Conservation (phyloP, 2,329 filamentous ascomycete genomes). For the Arthrobotrys musiformis region DNA sequence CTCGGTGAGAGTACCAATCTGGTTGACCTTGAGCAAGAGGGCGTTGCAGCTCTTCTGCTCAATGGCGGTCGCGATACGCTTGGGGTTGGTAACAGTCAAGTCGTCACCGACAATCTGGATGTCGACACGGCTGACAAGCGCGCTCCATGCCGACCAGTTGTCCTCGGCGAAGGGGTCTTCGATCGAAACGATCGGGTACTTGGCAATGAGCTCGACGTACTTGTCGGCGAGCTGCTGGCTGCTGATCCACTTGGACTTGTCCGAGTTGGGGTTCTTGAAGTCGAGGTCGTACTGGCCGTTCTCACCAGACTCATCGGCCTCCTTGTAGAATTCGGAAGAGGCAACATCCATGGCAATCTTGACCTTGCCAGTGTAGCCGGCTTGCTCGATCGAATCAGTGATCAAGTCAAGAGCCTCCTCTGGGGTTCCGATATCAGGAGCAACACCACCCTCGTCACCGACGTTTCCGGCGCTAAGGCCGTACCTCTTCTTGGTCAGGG, state of each 20-base stretch:
- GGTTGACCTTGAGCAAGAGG: constrained; percentile 99
- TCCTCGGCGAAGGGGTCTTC: constrained; percentile 99
- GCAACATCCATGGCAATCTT: constrained; percentile 99
- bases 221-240: constrained; percentile 95
- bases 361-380: constrained; percentile 94
- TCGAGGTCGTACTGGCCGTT: constrained; percentile 98
- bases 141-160: constrained; percentile 99
- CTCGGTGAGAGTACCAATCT: constrained; percentile 98
- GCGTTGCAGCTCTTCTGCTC: constrained; percentile 99
- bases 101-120: constrained; percentile 98
- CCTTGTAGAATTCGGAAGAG: constrained; percentile 99
- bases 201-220: constrained; percentile 86
- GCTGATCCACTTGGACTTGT: constrained; percentile 96
- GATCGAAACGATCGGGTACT: constrained; percentile 98
- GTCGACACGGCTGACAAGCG: constrained; percentile 99
- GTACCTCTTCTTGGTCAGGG: constrained; percentile 98
- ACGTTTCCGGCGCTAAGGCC: constrained; percentile 99
- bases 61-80: constrained; percentile 99
- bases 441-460: constrained; percentile 99
- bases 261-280: constrained; percentile 99
- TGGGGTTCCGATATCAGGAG: constrained; percentile 96
- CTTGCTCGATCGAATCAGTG: constrained; percentile 89
- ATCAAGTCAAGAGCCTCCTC: constrained; percentile 98
- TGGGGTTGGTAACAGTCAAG: constrained; percentile 97
- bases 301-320: constrained; percentile 69